Evolutionary conservation across 2,329 filamentous ascomycete genomes (phyloP), one percentile per base, ranked within the genome.

Genomic region (Ophiosphaerella narmari): DNA sequence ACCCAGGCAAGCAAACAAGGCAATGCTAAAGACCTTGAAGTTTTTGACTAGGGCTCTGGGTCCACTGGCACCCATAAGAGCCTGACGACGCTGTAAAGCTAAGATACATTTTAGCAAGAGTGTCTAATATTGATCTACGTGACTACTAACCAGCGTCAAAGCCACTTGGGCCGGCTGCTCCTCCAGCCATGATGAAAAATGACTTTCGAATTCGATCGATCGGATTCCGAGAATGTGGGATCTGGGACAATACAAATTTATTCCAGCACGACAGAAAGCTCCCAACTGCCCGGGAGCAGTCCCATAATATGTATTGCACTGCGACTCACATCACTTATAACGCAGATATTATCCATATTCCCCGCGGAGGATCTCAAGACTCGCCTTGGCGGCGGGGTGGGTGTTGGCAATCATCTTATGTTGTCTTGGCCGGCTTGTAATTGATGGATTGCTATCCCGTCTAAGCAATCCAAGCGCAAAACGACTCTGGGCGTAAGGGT

Each of bases 11-110:
- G 78, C 77, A 51, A 84, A 84, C 45, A 80, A 75, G 8, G 80
- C 79, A 60, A 84, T 82, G 8, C 77, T 75, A 50, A 81, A 81
- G 21, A 82, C 81, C 55, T 78, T 81, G 50, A 76, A 67, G 61
- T 82, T 83, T 57, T 77, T 77, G 32, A 83, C 33, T 35, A 84
- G 63, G 9, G 80, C 80, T 55, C 69, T 60, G n/a, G 77, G 75
- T 18, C 80, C 80, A 59, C 60, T 63, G 26, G 55, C 53, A 37
- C 60, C 62, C 60, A 63, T 63, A 9, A 65, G 41, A 13, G 60
- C 60, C 38, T 61, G 53, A 39, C 62, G 56, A 34, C 62, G 55
- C 37, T 62, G 46, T 5, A 65, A 54, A 26, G 60, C 62, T 45
- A 38, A 4, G 8, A 9, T 11, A 31, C 8, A 32, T 13, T 7